A percentile compares a stretch with the other conserved stretches of the same genome.
Evolutionary conservation across 306 rosid species (phyloP).

Genomic region (Quercus berberidifolia): DNA sequence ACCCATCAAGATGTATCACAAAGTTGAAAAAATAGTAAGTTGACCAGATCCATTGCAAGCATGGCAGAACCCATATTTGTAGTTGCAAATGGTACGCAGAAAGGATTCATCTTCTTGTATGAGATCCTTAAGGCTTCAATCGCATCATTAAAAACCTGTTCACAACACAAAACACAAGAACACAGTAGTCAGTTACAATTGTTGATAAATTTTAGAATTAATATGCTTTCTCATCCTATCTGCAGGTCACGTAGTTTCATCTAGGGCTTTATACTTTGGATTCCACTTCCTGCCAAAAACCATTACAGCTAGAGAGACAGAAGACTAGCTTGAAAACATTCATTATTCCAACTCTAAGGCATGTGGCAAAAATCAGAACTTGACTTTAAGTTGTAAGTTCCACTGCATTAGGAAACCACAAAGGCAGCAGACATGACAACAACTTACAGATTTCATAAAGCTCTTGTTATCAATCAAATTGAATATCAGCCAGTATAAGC

Average conservation of each 20-base stretch:
- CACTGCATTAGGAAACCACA: constrained; percentile 3
- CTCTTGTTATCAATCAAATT: constrained; percentile 1
- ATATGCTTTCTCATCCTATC: constrained; percentile 24
- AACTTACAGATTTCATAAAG: constrained; percentile 18
- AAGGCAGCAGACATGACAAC: constrained; percentile 4
- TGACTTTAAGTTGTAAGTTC: constrained; percentile 4
- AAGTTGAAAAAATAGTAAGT: constrained; percentile 22
- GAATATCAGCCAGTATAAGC: neutral
- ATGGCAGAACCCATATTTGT: constrained; percentile 99
- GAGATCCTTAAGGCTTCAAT: constrained; percentile 87
- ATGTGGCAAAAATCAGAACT: neutral
- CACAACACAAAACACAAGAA: constrained; percentile 16
- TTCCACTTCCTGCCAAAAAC: neutral
- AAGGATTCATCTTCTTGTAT: constrained; percentile 96
- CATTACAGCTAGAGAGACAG: neutral
- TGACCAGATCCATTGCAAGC: constrained; percentile 95
- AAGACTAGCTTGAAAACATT: neutral
- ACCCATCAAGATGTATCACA: constrained; percentile 6
- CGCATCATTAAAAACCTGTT: constrained; percentile 87
- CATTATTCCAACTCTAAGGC: neutral
- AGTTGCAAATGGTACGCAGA: constrained; percentile 88
- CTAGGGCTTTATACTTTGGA: neutral
- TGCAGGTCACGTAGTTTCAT: constrained; percentile 5
- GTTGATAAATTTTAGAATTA: constrained; percentile 12
- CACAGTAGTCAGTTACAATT: neutral